Percentiles rank a stretch among this genome's conserved stretches.
These are phyloP conservation scores for Nakaseomyces nivariensis DNA, from an alignment of 1,139 yeast genomes.

Conservation along the genomic window DNA sequence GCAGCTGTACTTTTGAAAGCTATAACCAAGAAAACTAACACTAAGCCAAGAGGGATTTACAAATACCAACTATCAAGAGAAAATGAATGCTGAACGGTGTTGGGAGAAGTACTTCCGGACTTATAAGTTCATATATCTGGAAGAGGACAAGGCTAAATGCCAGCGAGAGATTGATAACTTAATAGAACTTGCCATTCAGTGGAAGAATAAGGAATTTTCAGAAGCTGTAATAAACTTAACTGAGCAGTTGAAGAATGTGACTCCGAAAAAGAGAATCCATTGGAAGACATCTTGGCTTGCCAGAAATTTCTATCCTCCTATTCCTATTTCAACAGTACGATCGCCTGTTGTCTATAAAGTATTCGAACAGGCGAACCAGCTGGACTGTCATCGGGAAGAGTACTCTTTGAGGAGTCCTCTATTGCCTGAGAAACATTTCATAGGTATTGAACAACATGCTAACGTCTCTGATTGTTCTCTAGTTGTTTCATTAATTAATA, in stretches of 20 bases:
- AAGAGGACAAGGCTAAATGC: conserved; percentile 3
- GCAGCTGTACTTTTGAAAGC: too few species aligned
- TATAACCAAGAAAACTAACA: too few species aligned
- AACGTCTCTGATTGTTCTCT: conserved; percentile 71
- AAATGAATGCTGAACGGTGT: not conserved
- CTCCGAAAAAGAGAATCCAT: conserved; percentile 27
- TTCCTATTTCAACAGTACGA: conserved; percentile 7
- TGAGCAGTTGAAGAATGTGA: conserved; percentile 9
- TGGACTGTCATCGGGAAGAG: conserved; percentile 12
- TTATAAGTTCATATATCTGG: conserved; percentile 8
- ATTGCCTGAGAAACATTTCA: conserved; percentile 23
- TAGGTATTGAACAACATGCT: conserved; percentile 34
- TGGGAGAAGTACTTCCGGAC: conserved; percentile 12
- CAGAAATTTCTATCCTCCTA: conserved; percentile 33
- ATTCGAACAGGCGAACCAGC: conserved; percentile 12
- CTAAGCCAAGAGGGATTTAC: too few species aligned
- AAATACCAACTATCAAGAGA: too few species aligned
- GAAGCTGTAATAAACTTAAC: conserved; percentile 11
- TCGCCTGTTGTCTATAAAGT: not conserved
- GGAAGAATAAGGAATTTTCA: conserved; percentile 12
- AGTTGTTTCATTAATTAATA: conserved; percentile 50
- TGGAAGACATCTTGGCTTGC: conserved; percentile 40
- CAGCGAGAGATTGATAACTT: conserved; percentile 1
- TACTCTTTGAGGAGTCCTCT: conserved; percentile 12
- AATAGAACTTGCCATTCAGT: conserved; percentile 6